Evolutionary conservation across 371 early-diverging fungal genomes (phyloP), one percentile per base, ranked within the genome.

Genomic region (Thermomucor indicae-seudaticae): DNA sequence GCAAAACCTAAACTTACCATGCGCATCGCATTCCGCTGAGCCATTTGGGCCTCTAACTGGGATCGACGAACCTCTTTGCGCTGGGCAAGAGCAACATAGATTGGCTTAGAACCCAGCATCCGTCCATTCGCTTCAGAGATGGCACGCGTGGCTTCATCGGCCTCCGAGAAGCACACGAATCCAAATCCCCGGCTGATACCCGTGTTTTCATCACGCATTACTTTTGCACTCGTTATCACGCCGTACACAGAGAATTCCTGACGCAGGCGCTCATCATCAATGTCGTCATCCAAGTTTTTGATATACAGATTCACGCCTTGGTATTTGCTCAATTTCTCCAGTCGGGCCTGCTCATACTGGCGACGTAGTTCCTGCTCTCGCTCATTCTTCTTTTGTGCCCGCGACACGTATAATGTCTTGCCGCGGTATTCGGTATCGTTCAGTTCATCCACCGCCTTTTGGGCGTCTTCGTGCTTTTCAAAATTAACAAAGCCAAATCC

Each of bases 401-500:
- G 96, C 56, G 92, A 83, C 31, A 99, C 98, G 64, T 90, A 98
- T 49, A 99, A 80, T 56, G 79, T 85, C 83, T 96, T 93, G 50
- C 92, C 96, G 55, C 85, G 75, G 69, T 85, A 74, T 37, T 96
- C 95, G 57, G 88, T 85, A 50, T 95, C 97, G 81, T 99, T 88
- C 67, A 98, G 81, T 42, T 81, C 91, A 48, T 90, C 93, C 29
- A 99, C 96, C 25, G 99, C 99, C 49, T 72, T 77, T 58, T 80
- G 77, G 37, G 99, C 99, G 49, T 83, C 84, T 62, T 95, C 93
- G 81, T 95, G 94, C 57, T 83, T 80, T 57, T 85, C 89, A 72
- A 81, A 99, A 88, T 99, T 98, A 68, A 98, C 93, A 65, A 97
- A 96, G 49, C 94, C 98, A 60, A 99, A 97, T 34, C 91, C 94